Percentiles rank a stretch among this genome's conserved stretches.
phyloP scores from a whole-genome alignment of 1,139 yeast species.

The Diutina catenulata region DNA sequence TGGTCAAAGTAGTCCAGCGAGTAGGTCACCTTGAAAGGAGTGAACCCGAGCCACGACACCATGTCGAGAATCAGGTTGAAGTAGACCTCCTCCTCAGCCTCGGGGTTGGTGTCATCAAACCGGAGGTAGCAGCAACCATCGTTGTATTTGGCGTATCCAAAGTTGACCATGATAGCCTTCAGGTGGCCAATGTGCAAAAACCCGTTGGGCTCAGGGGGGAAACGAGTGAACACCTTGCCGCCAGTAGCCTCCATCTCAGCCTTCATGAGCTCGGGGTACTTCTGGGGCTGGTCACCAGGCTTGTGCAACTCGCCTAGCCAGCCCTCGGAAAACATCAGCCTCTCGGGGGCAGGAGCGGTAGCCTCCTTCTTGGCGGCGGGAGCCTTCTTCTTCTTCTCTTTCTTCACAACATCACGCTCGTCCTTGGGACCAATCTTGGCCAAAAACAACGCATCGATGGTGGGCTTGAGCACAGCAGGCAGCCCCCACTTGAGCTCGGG shows the following conservation, averaged over 20 bases:
- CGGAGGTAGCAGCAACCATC: slow-evolving; percentile 84
- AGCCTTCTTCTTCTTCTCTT: slow-evolving; percentile 15
- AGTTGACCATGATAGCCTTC: slow-evolving; percentile 93
- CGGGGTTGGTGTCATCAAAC: slow-evolving; percentile 97
- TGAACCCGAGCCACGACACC: slow-evolving; percentile 87
- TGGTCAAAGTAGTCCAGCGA: slow-evolving; percentile 17
- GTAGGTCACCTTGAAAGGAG: slow-evolving; percentile 88
- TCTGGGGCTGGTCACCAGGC: slow-evolving; percentile 92
- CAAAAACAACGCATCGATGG: slow-evolving; percentile 65
- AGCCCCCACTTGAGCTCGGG: slow-evolving; percentile 86
- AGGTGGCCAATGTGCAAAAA: slow-evolving; percentile 91
- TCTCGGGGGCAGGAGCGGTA: slow-evolving; percentile 18
- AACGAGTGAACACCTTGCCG: slow-evolving; percentile 83
- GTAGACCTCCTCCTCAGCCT: slow-evolving; percentile 91
- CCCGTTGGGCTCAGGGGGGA: slow-evolving; percentile 91
- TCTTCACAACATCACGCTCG: slow-evolving; percentile 44
- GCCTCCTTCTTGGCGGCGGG: slow-evolving; percentile 16
- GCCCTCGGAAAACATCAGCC: slow-evolving; percentile 92
- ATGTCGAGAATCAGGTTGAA: slow-evolving; percentile 75
- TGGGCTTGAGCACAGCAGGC: slow-evolving; percentile 75
- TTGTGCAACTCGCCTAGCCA: slow-evolving; percentile 91
- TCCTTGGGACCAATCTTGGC: slow-evolving; percentile 85
- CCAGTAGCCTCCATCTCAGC: slow-evolving; percentile 68
- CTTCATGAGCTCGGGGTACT: slow-evolving; percentile 69
- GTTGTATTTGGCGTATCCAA: slow-evolving; percentile 82